phyloP scores from a whole-genome alignment of 257 asterid species.

The Eustoma russellianum region DNA sequence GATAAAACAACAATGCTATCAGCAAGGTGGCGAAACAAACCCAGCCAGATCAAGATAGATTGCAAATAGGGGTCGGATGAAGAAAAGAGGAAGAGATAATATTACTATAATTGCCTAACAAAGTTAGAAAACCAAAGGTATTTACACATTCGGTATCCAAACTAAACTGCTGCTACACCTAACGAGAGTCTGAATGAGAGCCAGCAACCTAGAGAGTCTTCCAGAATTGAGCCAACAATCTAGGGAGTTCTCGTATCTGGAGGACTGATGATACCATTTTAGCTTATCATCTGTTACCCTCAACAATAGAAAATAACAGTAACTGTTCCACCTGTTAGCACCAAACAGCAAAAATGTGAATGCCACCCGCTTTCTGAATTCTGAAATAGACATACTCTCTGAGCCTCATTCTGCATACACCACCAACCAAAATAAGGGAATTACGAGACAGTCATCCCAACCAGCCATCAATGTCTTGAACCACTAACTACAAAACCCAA shows the following conservation, averaged over 20 bases:
- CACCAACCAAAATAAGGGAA: too few relatives aligned
- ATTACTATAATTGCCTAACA: neutral
- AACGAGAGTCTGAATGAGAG: neutral
- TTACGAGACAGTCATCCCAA: too few relatives aligned
- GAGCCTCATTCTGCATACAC: too few relatives aligned
- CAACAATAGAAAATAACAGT: conserved; percentile 5
- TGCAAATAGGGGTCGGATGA: neutral
- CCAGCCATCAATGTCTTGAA: too few relatives aligned
- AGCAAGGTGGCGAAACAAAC: too few relatives aligned
- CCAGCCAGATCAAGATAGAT: too few relatives aligned
- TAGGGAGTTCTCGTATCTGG: conserved; percentile 1
- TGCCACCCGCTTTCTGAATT: neutral
- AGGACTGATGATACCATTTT: conserved; percentile 7
- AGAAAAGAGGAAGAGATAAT: neutral
- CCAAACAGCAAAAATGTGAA: neutral
- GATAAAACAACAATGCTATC: too few relatives aligned
- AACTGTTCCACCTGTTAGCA: neutral
- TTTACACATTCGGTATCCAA: neutral
- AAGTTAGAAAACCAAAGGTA: conserved; percentile 24
- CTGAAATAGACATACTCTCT: neutral
- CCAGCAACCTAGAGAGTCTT: too few relatives aligned
- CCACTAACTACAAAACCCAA: too few relatives aligned
- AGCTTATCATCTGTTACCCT: conserved; percentile 7
- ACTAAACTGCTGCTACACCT: conserved; percentile 10
- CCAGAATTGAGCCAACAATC: conserved; percentile 11